Conservation (phyloP, 208 protist genomes). For the Leishmania turanica region DNA sequence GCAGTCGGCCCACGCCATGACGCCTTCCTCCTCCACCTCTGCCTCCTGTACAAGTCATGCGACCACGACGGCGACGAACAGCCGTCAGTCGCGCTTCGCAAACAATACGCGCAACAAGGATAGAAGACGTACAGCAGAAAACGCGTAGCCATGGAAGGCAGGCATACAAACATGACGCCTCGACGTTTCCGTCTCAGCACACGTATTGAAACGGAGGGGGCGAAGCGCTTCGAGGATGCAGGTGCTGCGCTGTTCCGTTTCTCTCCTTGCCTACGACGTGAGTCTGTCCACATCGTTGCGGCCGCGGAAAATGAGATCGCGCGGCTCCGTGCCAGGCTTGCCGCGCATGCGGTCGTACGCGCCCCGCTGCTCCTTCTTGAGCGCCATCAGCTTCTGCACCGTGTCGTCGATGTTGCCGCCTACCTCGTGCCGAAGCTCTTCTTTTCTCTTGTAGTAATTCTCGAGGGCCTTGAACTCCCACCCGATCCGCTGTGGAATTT, state of each 20-base stretch:
- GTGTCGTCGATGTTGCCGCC: constrained; percentile 65
- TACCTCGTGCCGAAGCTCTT: constrained; percentile 74
- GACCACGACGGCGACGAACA: not conserved
- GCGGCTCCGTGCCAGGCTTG: constrained; percentile 41
- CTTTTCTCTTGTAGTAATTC: constrained; percentile 67
- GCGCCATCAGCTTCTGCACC: constrained; percentile 64
- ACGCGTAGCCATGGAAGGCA: not conserved
- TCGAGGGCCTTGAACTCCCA: constrained; percentile 68
- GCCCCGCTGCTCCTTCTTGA: constrained; percentile 40
- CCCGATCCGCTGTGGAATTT: constrained; percentile 45
- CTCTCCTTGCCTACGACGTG: constrained; percentile 26
- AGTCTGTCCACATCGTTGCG: constrained; percentile 40
- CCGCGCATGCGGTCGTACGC: constrained; percentile 39
- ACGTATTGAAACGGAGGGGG: not conserved
- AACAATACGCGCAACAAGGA: not conserved
- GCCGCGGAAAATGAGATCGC: constrained; percentile 56
- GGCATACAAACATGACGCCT: not conserved
- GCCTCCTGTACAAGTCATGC: not conserved
- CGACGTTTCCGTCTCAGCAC: not conserved
- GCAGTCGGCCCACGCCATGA: not conserved
- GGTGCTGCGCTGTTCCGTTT: not conserved
- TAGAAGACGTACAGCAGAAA: not conserved
- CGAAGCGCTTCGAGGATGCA: not conserved
- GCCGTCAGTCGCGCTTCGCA: not conserved
- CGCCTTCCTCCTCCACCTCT: not conserved